Evolutionary conservation across 495 filamentous ascomycete species (phyloP).

Genomic region (Wilcoxina mikolae): DNA sequence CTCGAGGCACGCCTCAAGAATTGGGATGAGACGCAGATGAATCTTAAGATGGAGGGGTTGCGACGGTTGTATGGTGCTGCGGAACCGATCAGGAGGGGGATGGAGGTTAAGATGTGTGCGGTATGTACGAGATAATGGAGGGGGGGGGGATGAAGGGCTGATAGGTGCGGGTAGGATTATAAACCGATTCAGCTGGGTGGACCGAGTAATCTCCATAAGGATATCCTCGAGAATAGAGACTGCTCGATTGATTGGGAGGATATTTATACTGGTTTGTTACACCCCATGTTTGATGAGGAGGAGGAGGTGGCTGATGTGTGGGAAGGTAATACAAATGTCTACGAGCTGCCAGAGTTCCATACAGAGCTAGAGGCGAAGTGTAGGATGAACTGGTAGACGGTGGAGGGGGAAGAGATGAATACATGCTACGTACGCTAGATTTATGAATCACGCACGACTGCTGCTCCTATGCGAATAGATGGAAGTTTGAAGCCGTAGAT

Average conservation of each 20-base stretch:
- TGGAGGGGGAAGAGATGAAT: too few species aligned
- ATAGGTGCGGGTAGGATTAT: conserved; percentile 24
- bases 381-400: conserved; percentile 49
- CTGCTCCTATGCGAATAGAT: too few species aligned
- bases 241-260: conserved; percentile 73
- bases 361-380: conserved; percentile 88
- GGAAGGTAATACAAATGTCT: conserved; percentile 41
- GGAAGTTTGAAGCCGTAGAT: too few species aligned
- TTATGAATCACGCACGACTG: too few species aligned
- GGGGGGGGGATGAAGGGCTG: conserved; percentile 31
- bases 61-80: conserved; percentile 76
- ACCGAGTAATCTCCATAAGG: conserved; percentile 38
- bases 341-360: conserved; percentile 56
- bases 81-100: conserved; percentile 84
- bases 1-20: conserved; percentile 73
- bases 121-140: conserved; percentile 31
- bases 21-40: conserved; percentile 75
- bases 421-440: too few species aligned
- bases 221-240: conserved; percentile 71
- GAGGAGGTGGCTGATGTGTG: background rate
- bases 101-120: conserved; percentile 68
- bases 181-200: conserved; percentile 30
- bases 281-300: background rate
- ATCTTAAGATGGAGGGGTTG: conserved; percentile 71
- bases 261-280: conserved; percentile 49